Percentiles rank a stretch among this genome's conserved stretches.
Evolutionary conservation across 257 asterid genomes (phyloP).

Genomic region (Solanum lycopersicoides): DNA sequence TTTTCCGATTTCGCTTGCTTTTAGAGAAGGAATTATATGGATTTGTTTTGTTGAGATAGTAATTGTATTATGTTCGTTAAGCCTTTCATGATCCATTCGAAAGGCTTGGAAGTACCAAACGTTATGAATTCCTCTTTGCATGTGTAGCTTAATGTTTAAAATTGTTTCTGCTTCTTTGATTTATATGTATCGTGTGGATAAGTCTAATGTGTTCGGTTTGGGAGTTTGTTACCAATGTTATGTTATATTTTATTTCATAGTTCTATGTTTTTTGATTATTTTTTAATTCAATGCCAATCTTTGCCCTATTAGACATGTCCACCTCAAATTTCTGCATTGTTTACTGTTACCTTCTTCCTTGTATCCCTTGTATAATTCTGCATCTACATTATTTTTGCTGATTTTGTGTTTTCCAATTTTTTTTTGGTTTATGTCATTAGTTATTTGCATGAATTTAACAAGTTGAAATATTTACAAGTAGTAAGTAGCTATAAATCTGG

Average conservation of each 20-base stretch:
- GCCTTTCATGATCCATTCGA: background rate
- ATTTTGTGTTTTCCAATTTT: background rate
- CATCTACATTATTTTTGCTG: background rate
- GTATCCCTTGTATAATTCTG: background rate
- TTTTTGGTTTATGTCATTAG: background rate
- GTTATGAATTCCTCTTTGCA: background rate
- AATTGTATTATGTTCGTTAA: background rate
- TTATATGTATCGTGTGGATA: background rate
- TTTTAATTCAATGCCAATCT: too few relatives aligned
- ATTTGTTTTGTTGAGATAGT: background rate
- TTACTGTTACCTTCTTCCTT: background rate
- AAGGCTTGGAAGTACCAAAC: background rate
- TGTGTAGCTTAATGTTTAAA: background rate
- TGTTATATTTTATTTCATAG: background rate
- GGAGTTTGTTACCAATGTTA: background rate
- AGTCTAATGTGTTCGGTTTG: background rate
- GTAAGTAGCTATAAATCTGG: background rate
- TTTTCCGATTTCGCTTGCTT: background rate
- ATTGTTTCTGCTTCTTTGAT: background rate
- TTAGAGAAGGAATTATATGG: background rate
- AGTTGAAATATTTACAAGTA: background rate
- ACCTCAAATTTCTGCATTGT: background rate
- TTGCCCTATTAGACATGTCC: rapidly evolving
- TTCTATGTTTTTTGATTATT: background rate
- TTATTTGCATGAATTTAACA: background rate